These are phyloP conservation scores for Sclerotiophoma versabilis DNA, from an alignment of 2,329 filamentous ascomycete species.

Conservation along the genomic window DNA sequence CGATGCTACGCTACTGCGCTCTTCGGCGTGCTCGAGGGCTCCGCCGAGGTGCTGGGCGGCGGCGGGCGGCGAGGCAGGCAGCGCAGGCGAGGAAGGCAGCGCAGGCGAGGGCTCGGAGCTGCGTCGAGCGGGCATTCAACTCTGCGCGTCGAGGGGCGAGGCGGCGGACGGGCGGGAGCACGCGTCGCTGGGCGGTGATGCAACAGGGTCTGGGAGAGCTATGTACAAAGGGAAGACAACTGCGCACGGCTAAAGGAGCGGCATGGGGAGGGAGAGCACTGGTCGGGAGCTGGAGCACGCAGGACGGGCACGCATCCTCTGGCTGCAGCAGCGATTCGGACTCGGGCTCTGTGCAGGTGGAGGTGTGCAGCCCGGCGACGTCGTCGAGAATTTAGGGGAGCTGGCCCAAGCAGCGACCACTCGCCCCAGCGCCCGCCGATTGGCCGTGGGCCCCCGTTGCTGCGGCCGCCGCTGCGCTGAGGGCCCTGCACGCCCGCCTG, in stretches of 20 bases:
- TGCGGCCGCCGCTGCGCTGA: neutral
- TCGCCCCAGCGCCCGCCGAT: constrained; percentile 21
- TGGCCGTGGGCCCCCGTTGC: constrained; percentile 15
- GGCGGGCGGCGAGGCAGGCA: constrained; percentile 46
- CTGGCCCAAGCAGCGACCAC: constrained; percentile 13
- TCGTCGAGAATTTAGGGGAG: constrained; percentile 35
- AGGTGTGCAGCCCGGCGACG: constrained; percentile 22
- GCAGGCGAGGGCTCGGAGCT: constrained; percentile 37
- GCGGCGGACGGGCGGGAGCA: constrained; percentile 16
- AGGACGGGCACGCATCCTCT: constrained; percentile 44
- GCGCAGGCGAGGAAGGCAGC: constrained; percentile 42
- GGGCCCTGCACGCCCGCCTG: constrained; percentile 1
- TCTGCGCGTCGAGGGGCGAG: constrained; percentile 37
- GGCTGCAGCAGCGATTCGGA: constrained; percentile 30
- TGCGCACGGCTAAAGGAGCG: constrained; percentile 46
- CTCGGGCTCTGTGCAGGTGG: constrained; percentile 17
- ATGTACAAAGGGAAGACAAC: constrained; percentile 42
- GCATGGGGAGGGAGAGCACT: constrained; percentile 44
- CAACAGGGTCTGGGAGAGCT: constrained; percentile 31
- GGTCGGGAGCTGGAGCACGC: constrained; percentile 36
- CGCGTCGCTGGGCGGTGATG: constrained; percentile 31
- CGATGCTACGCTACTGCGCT: constrained; percentile 36
- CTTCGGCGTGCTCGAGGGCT: constrained; percentile 34
- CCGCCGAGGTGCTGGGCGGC: constrained; percentile 37
- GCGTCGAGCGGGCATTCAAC: constrained; percentile 53